Conservation (phyloP, 1,284 basidiomycete genomes). For the Trametes polyzona region DNA sequence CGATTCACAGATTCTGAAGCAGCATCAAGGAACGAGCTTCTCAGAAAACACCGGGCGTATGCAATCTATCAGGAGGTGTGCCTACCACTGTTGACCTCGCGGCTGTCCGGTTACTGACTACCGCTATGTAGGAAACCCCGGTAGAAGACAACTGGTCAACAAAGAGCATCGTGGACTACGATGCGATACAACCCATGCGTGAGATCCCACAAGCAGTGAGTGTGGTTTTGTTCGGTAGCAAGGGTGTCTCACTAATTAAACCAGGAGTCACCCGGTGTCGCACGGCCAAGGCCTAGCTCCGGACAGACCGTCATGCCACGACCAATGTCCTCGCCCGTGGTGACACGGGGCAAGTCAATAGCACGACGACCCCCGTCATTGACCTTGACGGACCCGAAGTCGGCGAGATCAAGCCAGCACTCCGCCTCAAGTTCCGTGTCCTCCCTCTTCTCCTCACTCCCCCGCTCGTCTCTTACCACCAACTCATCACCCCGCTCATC, state of each 20-base stretch:
- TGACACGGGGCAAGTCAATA: not conserved
- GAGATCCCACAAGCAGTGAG: constrained; percentile 12
- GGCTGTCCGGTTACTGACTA: not conserved
- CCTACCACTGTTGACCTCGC: not conserved
- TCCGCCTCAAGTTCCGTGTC: constrained; percentile 22
- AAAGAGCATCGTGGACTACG: constrained; percentile 24
- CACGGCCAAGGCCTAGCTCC: constrained; percentile 12
- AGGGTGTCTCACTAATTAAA: not conserved
- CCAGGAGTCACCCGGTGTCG: not conserved
- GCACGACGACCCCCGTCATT: constrained; percentile 21
- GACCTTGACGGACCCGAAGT: constrained; percentile 7
- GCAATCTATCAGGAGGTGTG: constrained; percentile 19
- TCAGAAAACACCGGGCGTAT: constrained; percentile 21
- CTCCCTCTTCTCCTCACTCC: constrained; percentile 23
- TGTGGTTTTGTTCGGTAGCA: not conserved
- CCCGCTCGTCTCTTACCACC: constrained; percentile 21
- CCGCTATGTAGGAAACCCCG: constrained; percentile 14
- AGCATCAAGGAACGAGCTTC: not conserved
- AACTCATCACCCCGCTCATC: constrained; percentile 19
- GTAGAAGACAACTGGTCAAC: constrained; percentile 23
- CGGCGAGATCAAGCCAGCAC: constrained; percentile 17
- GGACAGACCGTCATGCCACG: constrained; percentile 17
- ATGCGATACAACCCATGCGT: constrained; percentile 12
- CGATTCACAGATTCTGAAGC: constrained; percentile 14
- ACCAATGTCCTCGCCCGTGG: constrained; percentile 22